Evolutionary conservation across 257 asterid genomes (phyloP).

Genomic region (Jacaranda copaia): DNA sequence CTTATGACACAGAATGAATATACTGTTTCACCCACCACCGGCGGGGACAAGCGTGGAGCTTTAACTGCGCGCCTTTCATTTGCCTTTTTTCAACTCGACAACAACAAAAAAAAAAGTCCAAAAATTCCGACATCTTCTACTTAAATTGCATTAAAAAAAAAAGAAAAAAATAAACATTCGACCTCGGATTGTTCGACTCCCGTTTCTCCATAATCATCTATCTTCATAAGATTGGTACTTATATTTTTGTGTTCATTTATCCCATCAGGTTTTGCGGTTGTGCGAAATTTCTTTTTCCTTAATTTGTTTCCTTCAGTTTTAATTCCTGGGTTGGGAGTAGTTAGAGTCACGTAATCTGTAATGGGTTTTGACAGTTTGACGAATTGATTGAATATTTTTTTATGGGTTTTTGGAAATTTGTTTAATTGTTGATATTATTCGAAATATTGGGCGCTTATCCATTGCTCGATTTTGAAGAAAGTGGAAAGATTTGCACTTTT

Average conservation of each 20-base stretch:
- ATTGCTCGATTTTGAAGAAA: slow-evolving; percentile 42
- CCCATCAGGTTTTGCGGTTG: background rate
- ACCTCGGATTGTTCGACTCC: slow-evolving; percentile 52
- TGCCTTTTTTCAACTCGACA: slow-evolving; percentile 18
- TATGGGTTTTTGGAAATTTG: slow-evolving; percentile 29
- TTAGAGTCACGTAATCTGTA: slow-evolving; percentile 22
- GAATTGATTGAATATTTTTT: slow-evolving; percentile 22
- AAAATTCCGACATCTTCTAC: slow-evolving; percentile 8
- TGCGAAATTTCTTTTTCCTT: background rate
- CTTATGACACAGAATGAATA: background rate
- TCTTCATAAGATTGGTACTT: slow-evolving; percentile 38
- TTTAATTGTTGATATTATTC: slow-evolving; percentile 22
- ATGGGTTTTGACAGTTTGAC: slow-evolving; percentile 28
- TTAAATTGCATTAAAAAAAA: background rate
- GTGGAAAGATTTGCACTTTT: slow-evolving; percentile 22
- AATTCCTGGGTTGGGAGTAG: slow-evolving; percentile 10
- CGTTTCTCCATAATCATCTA: slow-evolving; percentile 43
- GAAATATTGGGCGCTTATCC: slow-evolving; percentile 36
- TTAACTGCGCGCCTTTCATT: slow-evolving; percentile 25
- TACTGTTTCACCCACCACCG: slow-evolving; percentile 22
- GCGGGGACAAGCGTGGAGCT: slow-evolving; percentile 23
- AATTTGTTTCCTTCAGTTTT: background rate
- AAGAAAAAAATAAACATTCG: background rate
- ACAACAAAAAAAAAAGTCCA: slow-evolving; percentile 18
- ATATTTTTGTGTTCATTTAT: background rate